A percentile compares a stretch with the other conserved stretches of the same genome.
Evolutionary conservation across 306 rosid genomes (phyloP).

Genomic region (Malus orientalis): DNA sequence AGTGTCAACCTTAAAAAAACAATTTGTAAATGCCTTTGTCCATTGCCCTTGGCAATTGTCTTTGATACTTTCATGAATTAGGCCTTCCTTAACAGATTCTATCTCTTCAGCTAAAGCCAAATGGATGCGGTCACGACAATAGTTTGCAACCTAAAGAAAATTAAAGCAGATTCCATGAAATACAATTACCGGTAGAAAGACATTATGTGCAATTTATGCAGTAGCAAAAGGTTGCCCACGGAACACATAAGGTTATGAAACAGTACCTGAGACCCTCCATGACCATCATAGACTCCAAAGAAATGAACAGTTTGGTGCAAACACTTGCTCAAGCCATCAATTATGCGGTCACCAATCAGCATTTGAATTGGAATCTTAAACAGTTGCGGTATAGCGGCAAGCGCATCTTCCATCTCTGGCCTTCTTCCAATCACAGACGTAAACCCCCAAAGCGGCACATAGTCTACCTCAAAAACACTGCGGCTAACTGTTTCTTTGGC

Average conservation of each 20-base stretch:
- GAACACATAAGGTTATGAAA: background rate
- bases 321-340: conserved; percentile 51
- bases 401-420: conserved; percentile 92
- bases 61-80: conserved; percentile 28
- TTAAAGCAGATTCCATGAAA: conserved; percentile 11
- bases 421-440: conserved; percentile 70
- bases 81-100: conserved; percentile 41
- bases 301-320: conserved; percentile 59
- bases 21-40: conserved; percentile 57
- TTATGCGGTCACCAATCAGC: conserved; percentile 54
- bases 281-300: conserved; percentile 89
- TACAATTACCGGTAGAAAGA: background rate
- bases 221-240: background rate
- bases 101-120: conserved; percentile 81
- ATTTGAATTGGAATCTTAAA: conserved; percentile 63
- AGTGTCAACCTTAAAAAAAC: conserved; percentile 71
- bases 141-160: conserved; percentile 65
- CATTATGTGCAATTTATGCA: background rate
- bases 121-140: conserved; percentile 69
- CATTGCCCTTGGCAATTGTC: conserved; percentile 66
- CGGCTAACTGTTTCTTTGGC: conserved; percentile 40
- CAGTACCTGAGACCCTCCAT: conserved; percentile 80
- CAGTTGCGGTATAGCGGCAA: conserved; percentile 49
- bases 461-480: conserved; percentile 82
- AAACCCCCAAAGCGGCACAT: conserved; percentile 74